Percentiles rank a stretch among this genome's conserved stretches.
These are phyloP conservation scores for Hyaloscypha finlandica DNA, from an alignment of 495 filamentous ascomycete species.

Conservation along the genomic window DNA sequence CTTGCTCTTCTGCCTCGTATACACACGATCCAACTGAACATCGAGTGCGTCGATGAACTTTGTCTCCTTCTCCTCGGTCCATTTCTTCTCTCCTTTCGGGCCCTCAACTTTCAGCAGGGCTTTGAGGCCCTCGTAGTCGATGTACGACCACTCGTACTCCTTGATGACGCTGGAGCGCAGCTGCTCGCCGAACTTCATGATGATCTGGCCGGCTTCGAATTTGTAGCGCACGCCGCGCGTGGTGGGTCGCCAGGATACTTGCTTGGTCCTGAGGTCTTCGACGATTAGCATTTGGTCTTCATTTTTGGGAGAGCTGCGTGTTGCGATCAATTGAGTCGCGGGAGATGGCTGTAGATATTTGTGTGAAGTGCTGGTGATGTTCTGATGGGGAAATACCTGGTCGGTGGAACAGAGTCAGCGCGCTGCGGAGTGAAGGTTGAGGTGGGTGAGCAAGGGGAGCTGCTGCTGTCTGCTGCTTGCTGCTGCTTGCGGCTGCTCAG, in stretches of 20 bases:
- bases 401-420: background rate
- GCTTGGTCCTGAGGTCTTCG: conserved; percentile 47
- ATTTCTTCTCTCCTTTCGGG: conserved; percentile 62
- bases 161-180: conserved; percentile 89
- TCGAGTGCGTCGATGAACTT: conserved; percentile 85
- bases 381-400: background rate
- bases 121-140: conserved; percentile 95
- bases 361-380: background rate
- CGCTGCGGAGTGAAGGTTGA: background rate
- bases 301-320: background rate
- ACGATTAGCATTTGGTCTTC: conserved; percentile 46
- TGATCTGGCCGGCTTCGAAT: conserved; percentile 37
- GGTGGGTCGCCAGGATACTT: conserved; percentile 35
- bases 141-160: conserved; percentile 97
- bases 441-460: background rate
- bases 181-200: conserved; percentile 92
- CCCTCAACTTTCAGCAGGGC: conserved; percentile 73
- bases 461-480: background rate
- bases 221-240: conserved; percentile 36
- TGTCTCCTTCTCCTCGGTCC: conserved; percentile 92
- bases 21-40: conserved; percentile 92
- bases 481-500: background rate
- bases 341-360: background rate
- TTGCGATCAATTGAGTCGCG: background rate
- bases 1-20: conserved; percentile 94